These are phyloP conservation scores for Phlegmacium glaucopus DNA, from an alignment of 768 basidiomycete species.

Conservation along the genomic window DNA sequence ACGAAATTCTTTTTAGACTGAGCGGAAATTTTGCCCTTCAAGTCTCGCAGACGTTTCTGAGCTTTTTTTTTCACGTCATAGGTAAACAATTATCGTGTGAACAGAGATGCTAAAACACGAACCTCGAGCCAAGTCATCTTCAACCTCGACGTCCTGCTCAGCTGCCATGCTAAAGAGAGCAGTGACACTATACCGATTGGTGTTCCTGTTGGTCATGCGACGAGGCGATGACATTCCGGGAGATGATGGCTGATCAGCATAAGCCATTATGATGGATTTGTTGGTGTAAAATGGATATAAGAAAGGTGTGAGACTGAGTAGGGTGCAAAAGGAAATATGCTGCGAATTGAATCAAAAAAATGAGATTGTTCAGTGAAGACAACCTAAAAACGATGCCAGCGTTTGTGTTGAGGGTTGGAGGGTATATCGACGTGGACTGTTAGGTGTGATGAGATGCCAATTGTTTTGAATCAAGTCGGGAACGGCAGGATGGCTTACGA, in stretches of 20 bases:
- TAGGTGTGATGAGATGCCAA: slow-evolving; percentile 11
- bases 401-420: slow-evolving; percentile 32
- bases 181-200: slow-evolving; percentile 94
- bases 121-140: slow-evolving; percentile 96
- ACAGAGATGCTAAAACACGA: slow-evolving; percentile 23
- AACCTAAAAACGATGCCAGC: slow-evolving; percentile 41
- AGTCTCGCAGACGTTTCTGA: slow-evolving; percentile 93
- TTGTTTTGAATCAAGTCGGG: too few relatives aligned
- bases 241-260: slow-evolving; percentile 56
- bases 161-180: slow-evolving; percentile 97
- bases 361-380: slow-evolving; percentile 1
- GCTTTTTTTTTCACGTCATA: slow-evolving; percentile 42
- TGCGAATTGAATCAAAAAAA: neutral
- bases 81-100: neutral
- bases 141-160: slow-evolving; percentile 97
- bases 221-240: slow-evolving; percentile 66
- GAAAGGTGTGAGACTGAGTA: slow-evolving; percentile 13
- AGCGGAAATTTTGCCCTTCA: slow-evolving; percentile 95
- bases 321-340: slow-evolving; percentile 9
- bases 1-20: slow-evolving; percentile 99
- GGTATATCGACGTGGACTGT: slow-evolving; percentile 20
- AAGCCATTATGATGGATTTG: slow-evolving; percentile 52
- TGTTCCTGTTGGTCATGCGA: slow-evolving; percentile 87
- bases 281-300: slow-evolving; percentile 18
- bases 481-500: too few relatives aligned